Evolutionary conservation across 208 protist genomes (phyloP), one percentile per base, ranked within the genome.

Genomic region (Leishmania turanica): DNA sequence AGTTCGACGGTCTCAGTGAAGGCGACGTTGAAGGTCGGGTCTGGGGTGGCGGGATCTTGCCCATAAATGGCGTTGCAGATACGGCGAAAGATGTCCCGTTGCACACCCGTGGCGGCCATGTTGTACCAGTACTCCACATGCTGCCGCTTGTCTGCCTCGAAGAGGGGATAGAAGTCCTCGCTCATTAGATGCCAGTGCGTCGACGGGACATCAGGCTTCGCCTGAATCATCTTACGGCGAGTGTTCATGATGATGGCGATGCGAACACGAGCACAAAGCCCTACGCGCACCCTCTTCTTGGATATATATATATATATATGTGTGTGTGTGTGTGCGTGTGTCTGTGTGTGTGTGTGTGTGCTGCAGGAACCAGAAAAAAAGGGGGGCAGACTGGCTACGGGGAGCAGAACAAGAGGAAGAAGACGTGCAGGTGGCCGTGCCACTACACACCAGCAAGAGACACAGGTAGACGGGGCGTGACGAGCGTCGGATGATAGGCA

Each of bases 121-220:
- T 98, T 98, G 85, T 98, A 98, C 93, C 95, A 98, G 74, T 91
- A 91, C 88, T 98, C 92, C 17, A 98, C 87, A 47, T 88, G 89
- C 58, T 89, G 79, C 7, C 83, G 85, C 37, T 62, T 73, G 40
- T 84, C 77, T 0, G 87, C 53, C 1, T 86, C 76, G 82, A 98
- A 97, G 58, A 97, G 82, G 13, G 82, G 79, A 65, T 91, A 78
- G 76, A 96, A 98, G 47, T 85, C 72, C 80, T 96, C 95, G 80
- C 91, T 84, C 89, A 98, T 95, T n/a, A 96, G 77, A 79, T 98
- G 95, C 92, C 93, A 98, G 31, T 79, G 81, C 17, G 77, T 84
- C 21, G 92, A 96, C 17, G 91, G 88, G 15, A 81, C 77, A 37
- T 90, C 77, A 62, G 87, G 84, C 78, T 91, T 84, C 45, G 86